A percentile compares a stretch with the other conserved stretches of the same genome.
These are phyloP conservation scores for Carex myosuroides DNA, from an alignment of 176 grass and related monocot genomes.

Conservation along the genomic window DNA sequence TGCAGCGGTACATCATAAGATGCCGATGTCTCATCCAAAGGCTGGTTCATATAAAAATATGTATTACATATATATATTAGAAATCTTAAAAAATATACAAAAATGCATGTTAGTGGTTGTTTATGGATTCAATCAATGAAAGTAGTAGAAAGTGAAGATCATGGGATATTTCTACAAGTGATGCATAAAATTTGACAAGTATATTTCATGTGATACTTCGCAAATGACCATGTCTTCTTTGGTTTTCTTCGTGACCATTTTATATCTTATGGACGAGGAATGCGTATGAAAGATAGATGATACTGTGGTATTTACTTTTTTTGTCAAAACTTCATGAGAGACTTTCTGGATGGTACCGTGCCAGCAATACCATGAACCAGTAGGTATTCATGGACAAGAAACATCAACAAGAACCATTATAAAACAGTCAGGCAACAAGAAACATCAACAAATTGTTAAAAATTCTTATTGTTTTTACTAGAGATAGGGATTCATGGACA, in stretches of 20 bases:
- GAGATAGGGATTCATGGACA: too few relatives aligned
- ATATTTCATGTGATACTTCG: conserved; percentile 6
- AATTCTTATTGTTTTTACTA: too few relatives aligned
- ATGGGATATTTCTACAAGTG: background rate
- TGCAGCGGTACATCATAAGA: conserved; percentile 76
- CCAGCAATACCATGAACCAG: background rate
- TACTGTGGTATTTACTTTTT: background rate
- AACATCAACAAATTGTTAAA: background rate
- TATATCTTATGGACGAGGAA: background rate
- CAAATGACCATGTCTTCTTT: background rate
- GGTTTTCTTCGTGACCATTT: background rate
- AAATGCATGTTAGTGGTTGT: background rate
- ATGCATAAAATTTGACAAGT: background rate
- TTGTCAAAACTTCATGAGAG: background rate
- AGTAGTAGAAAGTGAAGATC: background rate
- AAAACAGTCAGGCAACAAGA: background rate
- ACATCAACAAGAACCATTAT: background rate
- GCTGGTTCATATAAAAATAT: conserved; percentile 5
- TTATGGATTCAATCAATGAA: background rate
- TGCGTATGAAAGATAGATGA: background rate
- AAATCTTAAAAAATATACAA: background rate
- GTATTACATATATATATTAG: background rate
- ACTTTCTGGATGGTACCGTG: background rate
- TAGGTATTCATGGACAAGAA: too few relatives aligned
- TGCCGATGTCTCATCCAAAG: conserved; percentile 31